Base-by-base conservation (phyloP, 108 stramenopile genomes). In the Epithemia pelagica region DNA sequence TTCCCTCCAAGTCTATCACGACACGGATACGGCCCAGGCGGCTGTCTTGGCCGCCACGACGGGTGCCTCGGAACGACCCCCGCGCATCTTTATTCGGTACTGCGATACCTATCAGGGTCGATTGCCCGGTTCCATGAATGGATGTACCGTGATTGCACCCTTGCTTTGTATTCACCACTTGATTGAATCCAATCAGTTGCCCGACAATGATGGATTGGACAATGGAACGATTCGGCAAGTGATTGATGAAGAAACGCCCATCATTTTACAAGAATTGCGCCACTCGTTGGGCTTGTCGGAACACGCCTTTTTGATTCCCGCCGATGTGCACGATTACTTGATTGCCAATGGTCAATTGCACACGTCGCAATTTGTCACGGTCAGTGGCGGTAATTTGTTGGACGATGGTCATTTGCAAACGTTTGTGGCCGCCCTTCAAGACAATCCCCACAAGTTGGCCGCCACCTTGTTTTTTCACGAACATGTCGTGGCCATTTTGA, bases 101-200 rank as follows among this genome's bases (percentile, higher is more conserved):
- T 68, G 88, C 15, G 72, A 83, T 20, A 94, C 92, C 18, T 88
- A 83, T 67, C 92, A 94, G 66, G 92, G 92, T 10, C 59, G 84
- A 23, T 59, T 75, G 37, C 77, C 73, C 19, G 80, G 69, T 21
- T 70, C 68, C 30, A 82, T 73, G 58, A 88, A 88, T 66, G 87
- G 87, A 27, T 88, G 87, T 61, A 88, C 87, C 18, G 82, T 88
- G 26, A 85, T 88, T 62, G 84, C 87, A 2, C 87, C 84, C 2
- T 65, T 85, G 18, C 62, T 78, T 2, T 82, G 79, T 63, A 74
- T 83, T 61, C 74, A 74, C 67, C 86, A 82, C 71, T 73, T 85
- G 25, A 61, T 62, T 21, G 69, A 72, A 51, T 27, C 56, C 52
- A 31, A 30, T 2, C 24, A 60, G 30, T 31, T 33, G 26, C 62